Evolutionary conservation across 2,329 filamentous ascomycete species (phyloP).

Genomic region (Phaeomoniella chlamydospora): DNA sequence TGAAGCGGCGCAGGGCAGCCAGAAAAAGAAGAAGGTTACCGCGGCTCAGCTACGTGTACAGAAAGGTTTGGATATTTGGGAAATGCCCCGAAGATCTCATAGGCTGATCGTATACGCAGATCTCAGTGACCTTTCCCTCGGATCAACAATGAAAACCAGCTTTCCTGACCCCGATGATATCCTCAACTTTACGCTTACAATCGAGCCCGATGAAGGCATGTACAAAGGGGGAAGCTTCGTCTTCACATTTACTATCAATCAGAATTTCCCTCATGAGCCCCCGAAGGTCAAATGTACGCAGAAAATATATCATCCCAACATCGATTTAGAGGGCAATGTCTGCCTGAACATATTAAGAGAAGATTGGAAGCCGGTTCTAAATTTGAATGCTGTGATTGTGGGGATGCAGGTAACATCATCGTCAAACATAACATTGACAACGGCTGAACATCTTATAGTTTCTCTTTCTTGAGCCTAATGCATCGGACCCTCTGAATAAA

Average conservation of each 20-base stretch:
- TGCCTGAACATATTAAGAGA: constrained; percentile 94
- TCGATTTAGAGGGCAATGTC: constrained; percentile 93
- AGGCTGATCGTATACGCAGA: constrained; percentile 16
- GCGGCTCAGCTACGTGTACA: constrained; percentile 90
- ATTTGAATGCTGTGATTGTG: constrained; percentile 91
- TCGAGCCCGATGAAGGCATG: constrained; percentile 44
- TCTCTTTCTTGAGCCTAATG: constrained; percentile 93
- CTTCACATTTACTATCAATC: constrained; percentile 84
- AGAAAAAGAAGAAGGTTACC: constrained; percentile 97
- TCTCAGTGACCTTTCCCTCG: constrained; percentile 34
- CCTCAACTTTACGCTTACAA: constrained; percentile 36
- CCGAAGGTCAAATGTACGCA: constrained; percentile 94
- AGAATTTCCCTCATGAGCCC: constrained; percentile 92
- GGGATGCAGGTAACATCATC: constrained; percentile 57
- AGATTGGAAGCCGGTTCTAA: constrained; percentile 98
- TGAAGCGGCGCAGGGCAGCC: constrained; percentile 73
- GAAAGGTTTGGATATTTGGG: constrained; percentile 52
- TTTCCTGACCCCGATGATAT: constrained; percentile 45
- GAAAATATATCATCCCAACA: constrained; percentile 99
- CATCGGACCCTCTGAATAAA: constrained; percentile 95
- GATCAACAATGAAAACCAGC: constrained; percentile 39
- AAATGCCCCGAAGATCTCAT: neutral
- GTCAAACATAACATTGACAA: neutral
- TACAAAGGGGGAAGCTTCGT: constrained; percentile 81
- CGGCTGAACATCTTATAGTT: constrained; percentile 42